A percentile compares a stretch with the other conserved stretches of the same genome.
Conservation (phyloP, 1,284 basidiomycete genomes). For the Papiliotrema terrestris region DNA sequence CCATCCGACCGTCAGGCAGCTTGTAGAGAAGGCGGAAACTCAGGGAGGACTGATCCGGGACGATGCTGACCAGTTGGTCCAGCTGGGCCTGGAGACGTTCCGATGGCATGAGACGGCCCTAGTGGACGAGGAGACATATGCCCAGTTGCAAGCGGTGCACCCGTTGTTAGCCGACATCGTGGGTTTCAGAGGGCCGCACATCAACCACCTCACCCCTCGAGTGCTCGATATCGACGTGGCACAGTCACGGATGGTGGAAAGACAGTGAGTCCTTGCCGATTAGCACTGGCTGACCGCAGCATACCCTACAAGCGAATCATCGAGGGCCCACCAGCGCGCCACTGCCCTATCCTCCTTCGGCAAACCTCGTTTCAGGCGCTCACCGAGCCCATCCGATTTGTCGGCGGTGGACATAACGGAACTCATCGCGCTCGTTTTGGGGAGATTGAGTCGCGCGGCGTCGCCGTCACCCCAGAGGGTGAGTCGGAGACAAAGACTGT, state of each 20-base stretch:
- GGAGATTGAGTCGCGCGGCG: conserved; percentile 50
- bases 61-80: conserved; percentile 38
- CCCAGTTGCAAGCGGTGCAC: conserved; percentile 35
- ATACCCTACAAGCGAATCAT: conserved; percentile 51
- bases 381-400: conserved; percentile 46
- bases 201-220: conserved; percentile 51
- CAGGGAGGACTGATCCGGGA: conserved; percentile 25
- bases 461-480: conserved; percentile 47
- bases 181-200: conserved; percentile 50
- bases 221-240: conserved; percentile 50
- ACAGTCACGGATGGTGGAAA: conserved; percentile 44
- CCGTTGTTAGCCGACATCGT: conserved; percentile 50
- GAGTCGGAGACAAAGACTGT: conserved; percentile 1
- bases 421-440: conserved; percentile 51
- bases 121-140: conserved; percentile 39
- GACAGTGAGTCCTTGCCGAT: conserved; percentile 22
- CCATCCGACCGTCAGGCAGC: conserved; percentile 28
- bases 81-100: conserved; percentile 45
- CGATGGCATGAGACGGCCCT: conserved; percentile 48
- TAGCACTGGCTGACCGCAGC: conserved; percentile 13
- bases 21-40: conserved; percentile 40
- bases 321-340: conserved; percentile 46
- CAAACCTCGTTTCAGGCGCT: conserved; percentile 51
- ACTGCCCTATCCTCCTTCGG: conserved; percentile 46
- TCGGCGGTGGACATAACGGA: conserved; percentile 18